phyloP scores from a whole-genome alignment of 169 alveolate genomes.

The Blepharisma undulans region DNA sequence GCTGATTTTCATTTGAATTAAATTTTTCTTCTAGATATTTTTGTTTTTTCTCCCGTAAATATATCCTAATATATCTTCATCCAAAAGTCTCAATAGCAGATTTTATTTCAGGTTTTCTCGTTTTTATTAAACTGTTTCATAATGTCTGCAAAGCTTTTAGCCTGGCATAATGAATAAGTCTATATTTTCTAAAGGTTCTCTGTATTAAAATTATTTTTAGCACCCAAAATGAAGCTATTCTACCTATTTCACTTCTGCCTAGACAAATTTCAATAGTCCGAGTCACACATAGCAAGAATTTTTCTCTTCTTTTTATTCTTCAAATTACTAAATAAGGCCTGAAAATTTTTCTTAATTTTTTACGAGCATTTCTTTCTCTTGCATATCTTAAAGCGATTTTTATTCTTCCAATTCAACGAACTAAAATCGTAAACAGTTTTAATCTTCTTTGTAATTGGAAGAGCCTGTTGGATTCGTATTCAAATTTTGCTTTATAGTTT shows the following conservation, averaged over 20 bases:
- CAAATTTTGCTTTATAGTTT: background rate
- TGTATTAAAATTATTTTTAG: background rate
- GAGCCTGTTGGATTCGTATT: background rate
- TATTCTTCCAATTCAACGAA: background rate
- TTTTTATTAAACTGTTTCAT: background rate
- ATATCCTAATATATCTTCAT: background rate
- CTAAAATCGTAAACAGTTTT: background rate
- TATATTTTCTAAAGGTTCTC: background rate
- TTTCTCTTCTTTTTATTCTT: background rate
- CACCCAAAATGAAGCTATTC: background rate
- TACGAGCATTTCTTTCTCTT: background rate
- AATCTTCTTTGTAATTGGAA: background rate
- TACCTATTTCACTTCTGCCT: background rate
- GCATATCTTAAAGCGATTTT: background rate
- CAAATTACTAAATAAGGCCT: background rate
- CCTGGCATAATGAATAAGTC: background rate
- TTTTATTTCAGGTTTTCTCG: background rate
- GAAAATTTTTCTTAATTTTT: background rate
- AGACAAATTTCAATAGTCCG: background rate
- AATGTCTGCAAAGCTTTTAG: background rate
- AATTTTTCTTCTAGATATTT: no score
- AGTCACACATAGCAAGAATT: background rate
- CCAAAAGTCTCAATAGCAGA: background rate
- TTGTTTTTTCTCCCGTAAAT: background rate
- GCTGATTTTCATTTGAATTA: background rate